Evolutionary conservation across 257 asterid species (phyloP).

Genomic region (Coffea canephora): DNA sequence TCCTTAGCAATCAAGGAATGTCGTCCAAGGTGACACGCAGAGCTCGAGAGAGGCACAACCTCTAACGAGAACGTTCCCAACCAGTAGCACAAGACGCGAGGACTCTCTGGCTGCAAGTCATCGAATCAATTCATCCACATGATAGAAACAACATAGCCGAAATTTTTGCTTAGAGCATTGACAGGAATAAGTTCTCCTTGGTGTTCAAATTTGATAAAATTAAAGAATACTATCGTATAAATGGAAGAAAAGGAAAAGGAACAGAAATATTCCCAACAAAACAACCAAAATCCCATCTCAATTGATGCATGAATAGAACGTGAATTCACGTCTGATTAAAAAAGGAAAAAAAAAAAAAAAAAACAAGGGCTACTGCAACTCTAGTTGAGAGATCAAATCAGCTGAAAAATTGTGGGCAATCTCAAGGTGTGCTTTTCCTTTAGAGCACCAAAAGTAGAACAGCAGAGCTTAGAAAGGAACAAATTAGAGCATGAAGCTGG

Average conservation of each 20-base stretch:
- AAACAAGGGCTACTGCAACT: neutral
- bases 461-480: slow-evolving; percentile 7
- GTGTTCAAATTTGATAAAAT: neutral
- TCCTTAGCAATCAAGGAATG: slow-evolving; percentile 11
- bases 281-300: neutral
- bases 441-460: neutral
- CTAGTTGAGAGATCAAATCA: neutral
- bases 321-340: neutral
- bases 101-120: neutral
- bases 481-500: slow-evolving; percentile 10
- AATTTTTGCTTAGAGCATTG: neutral
- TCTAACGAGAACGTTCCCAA: neutral
- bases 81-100: neutral
- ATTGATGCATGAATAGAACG: neutral
- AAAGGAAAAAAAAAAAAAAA: neutral
- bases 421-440: slow-evolving; percentile 1
- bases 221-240: neutral
- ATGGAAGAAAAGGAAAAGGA: too few relatives aligned
- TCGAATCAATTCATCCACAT: neutral
- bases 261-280: neutral
- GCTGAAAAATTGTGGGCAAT: neutral
- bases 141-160: neutral
- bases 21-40: slow-evolving; percentile 8
- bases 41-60: neutral
- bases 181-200: too few relatives aligned